Base-by-base conservation (phyloP, 2,329 filamentous ascomycete genomes). In the Stromatinia cepivora region DNA sequence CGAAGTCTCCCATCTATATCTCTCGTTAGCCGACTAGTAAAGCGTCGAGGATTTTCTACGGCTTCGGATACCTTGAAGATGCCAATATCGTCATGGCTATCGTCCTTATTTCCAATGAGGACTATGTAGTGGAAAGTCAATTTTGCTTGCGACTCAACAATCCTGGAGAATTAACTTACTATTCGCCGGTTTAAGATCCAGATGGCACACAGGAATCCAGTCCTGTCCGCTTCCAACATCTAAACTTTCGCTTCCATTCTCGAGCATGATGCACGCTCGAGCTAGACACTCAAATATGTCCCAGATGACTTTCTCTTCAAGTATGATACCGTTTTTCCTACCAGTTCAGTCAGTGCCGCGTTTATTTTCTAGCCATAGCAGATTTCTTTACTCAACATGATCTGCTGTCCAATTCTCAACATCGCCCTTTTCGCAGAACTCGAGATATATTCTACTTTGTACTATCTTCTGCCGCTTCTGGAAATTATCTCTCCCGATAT, bases 131-230 rank as follows among this genome's bases (percentile, higher is more conserved):
- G 20, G 11, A n/a, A 62, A 3, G n/a, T n/a, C n/a, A 11, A n/a
- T 50, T 39, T n/a, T 17, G 10, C 50, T 11, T 62, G 59, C 28
- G 59, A 36, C 7, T 6, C 5, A 36, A 48, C 20, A 22, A 20
- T 1, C 1, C 2, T 8, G 2, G 17, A 13, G 7, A 7, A 25
- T 1, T 9, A n/a, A 50, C 59, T 17, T 48, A 62, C 28, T 62
- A 15, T 62, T 62, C n/a, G 59, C 45, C 10, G 59, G 45, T 34
- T 62, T 62, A 6, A 62, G 28, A 50, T 62, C 59, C 13, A 62
- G 34, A n/a, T 62, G 59, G 10, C 45, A 62, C 2, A 62, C n/a
- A 17, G 59, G 59, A 20, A 50, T 36, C 59, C 59, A 62, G 45
- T n/a, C 28, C 15, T 15, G 45, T 15, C 28, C 7, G n/a, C 17